These are phyloP conservation scores for Fusarium hostae DNA, from an alignment of 2,329 filamentous ascomycete genomes.

Conservation along the genomic window DNA sequence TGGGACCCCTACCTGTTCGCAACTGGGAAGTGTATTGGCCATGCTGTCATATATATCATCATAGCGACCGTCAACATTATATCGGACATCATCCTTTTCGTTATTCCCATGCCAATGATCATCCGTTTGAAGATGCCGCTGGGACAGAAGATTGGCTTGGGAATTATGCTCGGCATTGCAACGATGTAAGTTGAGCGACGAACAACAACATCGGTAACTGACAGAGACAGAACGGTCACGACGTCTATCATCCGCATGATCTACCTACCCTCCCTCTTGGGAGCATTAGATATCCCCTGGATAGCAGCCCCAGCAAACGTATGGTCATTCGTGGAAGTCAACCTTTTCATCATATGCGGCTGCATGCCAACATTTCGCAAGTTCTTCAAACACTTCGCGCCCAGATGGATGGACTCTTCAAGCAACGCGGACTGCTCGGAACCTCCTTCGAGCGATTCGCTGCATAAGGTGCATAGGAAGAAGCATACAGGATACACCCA, in stretches of 20 bases:
- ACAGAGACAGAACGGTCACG: slow-evolving; percentile 44
- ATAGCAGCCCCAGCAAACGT: slow-evolving; percentile 41
- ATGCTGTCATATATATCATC: slow-evolving; percentile 58
- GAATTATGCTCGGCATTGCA: slow-evolving; percentile 57
- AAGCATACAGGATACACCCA: slow-evolving; percentile 24
- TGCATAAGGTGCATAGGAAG: slow-evolving; percentile 17
- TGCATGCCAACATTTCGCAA: slow-evolving; percentile 53
- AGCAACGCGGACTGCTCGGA: slow-evolving; percentile 57
- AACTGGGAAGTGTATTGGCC: slow-evolving; percentile 53
- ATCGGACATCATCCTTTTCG: slow-evolving; percentile 59
- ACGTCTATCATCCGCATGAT: slow-evolving; percentile 47
- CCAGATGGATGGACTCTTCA: slow-evolving; percentile 71
- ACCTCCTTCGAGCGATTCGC: not conserved
- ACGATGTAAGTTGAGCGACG: slow-evolving; percentile 30
- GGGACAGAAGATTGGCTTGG: slow-evolving; percentile 58
- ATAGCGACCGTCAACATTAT: slow-evolving; percentile 60
- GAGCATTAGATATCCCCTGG: not conserved
- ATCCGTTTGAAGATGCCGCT: slow-evolving; percentile 55
- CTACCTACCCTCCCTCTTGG: slow-evolving; percentile 43
- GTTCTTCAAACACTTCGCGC: slow-evolving; percentile 67
- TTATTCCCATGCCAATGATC: slow-evolving; percentile 58
- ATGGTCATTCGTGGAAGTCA: slow-evolving; percentile 50
- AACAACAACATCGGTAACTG: fast-evolving
- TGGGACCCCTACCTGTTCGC: slow-evolving; percentile 42
- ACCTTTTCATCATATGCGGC: slow-evolving; percentile 44